Conservation (phyloP, 1,284 basidiomycete genomes). For the Stereum hirsutum region DNA sequence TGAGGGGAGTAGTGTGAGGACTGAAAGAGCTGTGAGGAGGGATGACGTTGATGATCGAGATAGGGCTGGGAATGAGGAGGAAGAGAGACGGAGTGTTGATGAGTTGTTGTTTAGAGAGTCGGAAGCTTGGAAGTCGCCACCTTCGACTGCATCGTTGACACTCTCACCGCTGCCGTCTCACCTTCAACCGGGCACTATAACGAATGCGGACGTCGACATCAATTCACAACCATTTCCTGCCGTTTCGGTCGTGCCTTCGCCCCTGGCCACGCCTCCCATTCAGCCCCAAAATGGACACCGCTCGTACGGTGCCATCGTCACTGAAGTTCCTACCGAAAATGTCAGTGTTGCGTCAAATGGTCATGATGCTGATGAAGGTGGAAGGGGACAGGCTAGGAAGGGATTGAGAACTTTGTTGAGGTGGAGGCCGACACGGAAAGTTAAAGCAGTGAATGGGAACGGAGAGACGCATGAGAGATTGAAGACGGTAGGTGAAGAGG, state of each 20-base stretch:
- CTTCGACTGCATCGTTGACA: too few species aligned
- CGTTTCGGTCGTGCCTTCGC: neutral
- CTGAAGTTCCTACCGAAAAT: neutral
- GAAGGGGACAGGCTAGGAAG: constrained; percentile 6
- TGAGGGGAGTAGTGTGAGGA: neutral
- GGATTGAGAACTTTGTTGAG: constrained; percentile 1
- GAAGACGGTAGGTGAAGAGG: neutral
- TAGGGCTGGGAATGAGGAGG: neutral
- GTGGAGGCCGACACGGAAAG: neutral
- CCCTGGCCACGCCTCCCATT: neutral
- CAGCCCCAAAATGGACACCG: neutral
- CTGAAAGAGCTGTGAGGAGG: neutral
- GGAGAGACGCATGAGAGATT: neutral
- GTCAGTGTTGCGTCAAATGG: too few species aligned
- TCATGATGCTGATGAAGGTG: neutral
- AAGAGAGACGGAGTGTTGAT: neutral
- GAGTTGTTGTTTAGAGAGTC: neutral
- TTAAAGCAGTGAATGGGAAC: neutral
- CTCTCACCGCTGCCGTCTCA: too few species aligned
- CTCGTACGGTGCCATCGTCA: constrained; percentile 1
- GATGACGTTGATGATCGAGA: neutral
- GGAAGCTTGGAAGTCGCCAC: neutral
- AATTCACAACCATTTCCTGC: neutral
- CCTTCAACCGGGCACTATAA: too few species aligned
- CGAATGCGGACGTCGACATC: too few species aligned